phyloP scores from a whole-genome alignment of 2,329 filamentous ascomycete genomes.

The Beauveria varroae region DNA sequence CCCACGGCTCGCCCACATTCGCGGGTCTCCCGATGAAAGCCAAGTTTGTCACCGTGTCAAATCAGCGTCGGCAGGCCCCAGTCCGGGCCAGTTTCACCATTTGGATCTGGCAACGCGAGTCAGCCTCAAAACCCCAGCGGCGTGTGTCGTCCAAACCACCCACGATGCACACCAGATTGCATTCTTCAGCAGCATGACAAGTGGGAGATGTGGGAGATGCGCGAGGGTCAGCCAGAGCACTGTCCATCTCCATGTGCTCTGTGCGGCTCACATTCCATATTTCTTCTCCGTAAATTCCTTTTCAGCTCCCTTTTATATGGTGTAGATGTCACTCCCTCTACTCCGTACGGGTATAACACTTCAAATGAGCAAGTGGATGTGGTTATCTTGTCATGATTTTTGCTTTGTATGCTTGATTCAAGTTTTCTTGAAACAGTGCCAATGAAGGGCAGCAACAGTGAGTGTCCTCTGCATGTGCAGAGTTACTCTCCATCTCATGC shows the following conservation, averaged over 20 bases:
- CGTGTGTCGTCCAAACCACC: neutral
- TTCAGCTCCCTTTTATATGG: neutral
- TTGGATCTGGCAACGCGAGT: slow-evolving; percentile 1
- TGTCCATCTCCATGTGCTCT: slow-evolving; percentile 3
- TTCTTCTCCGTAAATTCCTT: neutral
- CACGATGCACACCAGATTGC: neutral
- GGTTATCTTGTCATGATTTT: no score
- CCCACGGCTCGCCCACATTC: slow-evolving; percentile 9
- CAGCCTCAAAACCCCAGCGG: neutral
- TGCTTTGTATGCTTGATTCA: no score
- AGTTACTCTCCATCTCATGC: neutral
- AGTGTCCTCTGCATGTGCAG: neutral
- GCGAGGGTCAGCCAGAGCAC: neutral
- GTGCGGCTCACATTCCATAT: neutral
- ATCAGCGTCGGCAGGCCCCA: neutral
- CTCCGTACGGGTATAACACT: neutral
- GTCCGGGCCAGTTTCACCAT: slow-evolving; percentile 1
- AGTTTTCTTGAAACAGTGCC: no score
- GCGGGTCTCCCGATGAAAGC: slow-evolving; percentile 7
- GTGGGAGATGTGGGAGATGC: neutral
- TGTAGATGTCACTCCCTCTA: neutral
- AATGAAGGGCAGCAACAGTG: no score
- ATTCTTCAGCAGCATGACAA: neutral
- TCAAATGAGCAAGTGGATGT: neutral
- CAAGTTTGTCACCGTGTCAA: neutral